phyloP scores from a whole-genome alignment of 345 rosid species.

The Microthlaspi erraticum region DNA sequence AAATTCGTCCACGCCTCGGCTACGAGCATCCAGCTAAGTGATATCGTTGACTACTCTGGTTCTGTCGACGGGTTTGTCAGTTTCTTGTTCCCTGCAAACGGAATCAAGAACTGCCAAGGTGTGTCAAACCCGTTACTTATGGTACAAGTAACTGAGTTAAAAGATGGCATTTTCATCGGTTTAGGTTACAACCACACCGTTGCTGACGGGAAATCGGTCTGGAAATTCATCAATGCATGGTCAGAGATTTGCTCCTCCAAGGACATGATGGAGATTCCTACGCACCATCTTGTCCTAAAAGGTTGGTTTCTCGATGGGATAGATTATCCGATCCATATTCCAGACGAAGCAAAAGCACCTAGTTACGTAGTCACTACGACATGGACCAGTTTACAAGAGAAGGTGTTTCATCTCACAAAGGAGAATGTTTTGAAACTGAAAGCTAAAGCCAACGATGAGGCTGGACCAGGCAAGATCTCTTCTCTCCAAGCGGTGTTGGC shows the following conservation, averaged over 20 bases:
- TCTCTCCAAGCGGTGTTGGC: background rate
- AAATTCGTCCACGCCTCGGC: background rate
- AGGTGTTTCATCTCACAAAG: background rate
- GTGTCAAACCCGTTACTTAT: slow-evolving; percentile 33
- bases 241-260: slow-evolving; percentile 46
- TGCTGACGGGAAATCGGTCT: slow-evolving; percentile 41
- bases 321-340: background rate
- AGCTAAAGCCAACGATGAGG: slow-evolving; percentile 6
- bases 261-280: background rate
- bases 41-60: slow-evolving; percentile 7
- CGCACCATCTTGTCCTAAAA: background rate
- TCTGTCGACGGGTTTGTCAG: slow-evolving; percentile 16
- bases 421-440: background rate
- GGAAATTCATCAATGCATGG: slow-evolving; percentile 48
- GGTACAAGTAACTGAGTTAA: slow-evolving; percentile 43
- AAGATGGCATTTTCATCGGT: slow-evolving; percentile 44
- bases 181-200: slow-evolving; percentile 33
- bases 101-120: slow-evolving; percentile 36
- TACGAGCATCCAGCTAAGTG: background rate
- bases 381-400: background rate
- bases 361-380: background rate
- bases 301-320: slow-evolving; percentile 1
- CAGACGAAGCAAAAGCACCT: background rate
- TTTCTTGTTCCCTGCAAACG: slow-evolving; percentile 37
- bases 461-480: background rate